These are phyloP conservation scores for Venturia aucupariae DNA, from an alignment of 2,329 filamentous ascomycete genomes.

Conservation along the genomic window DNA sequence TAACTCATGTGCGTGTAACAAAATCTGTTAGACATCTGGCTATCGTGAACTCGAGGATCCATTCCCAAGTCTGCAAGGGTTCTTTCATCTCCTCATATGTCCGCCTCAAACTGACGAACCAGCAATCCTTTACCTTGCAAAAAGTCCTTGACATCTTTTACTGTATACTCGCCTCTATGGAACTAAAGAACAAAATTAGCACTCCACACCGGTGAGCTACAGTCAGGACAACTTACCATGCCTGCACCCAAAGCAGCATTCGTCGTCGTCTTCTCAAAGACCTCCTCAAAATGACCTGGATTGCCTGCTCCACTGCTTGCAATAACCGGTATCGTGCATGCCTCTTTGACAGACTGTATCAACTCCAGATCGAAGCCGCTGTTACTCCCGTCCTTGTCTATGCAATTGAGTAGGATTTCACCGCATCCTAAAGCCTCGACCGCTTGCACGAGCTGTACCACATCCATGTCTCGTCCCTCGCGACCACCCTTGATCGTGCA, in stretches of 20 bases:
- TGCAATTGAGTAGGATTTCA: slow-evolving; percentile 93
- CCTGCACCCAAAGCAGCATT: slow-evolving; percentile 92
- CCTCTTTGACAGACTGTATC: slow-evolving; percentile 76
- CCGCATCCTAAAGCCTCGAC: slow-evolving; percentile 94
- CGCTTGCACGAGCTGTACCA: slow-evolving; percentile 75
- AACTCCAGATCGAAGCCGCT: slow-evolving; percentile 91
- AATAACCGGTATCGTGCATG: slow-evolving; percentile 86
- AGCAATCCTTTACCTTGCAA: slow-evolving; percentile 61
- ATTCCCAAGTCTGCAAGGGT: neutral
- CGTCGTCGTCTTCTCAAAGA: slow-evolving; percentile 75
- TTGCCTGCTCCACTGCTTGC: slow-evolving; percentile 86
- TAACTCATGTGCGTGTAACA: too few species aligned
- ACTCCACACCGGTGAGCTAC: neutral
- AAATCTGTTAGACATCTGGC: neutral
- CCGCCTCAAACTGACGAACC: slow-evolving; percentile 68
- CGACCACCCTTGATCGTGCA: slow-evolving; percentile 94
- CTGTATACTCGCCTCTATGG: slow-evolving; percentile 89
- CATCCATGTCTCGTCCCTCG: slow-evolving; percentile 89
- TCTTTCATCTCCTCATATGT: slow-evolving; percentile 20
- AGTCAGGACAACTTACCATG: slow-evolving; percentile 51
- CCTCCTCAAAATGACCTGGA: slow-evolving; percentile 80
- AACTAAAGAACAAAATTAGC: slow-evolving; percentile 46
- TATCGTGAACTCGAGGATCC: neutral
- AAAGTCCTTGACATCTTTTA: slow-evolving; percentile 85
- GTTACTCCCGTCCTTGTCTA: slow-evolving; percentile 93